Conservation (phyloP, 2,329 filamentous ascomycete species). For the Lojkania enalia region DNA sequence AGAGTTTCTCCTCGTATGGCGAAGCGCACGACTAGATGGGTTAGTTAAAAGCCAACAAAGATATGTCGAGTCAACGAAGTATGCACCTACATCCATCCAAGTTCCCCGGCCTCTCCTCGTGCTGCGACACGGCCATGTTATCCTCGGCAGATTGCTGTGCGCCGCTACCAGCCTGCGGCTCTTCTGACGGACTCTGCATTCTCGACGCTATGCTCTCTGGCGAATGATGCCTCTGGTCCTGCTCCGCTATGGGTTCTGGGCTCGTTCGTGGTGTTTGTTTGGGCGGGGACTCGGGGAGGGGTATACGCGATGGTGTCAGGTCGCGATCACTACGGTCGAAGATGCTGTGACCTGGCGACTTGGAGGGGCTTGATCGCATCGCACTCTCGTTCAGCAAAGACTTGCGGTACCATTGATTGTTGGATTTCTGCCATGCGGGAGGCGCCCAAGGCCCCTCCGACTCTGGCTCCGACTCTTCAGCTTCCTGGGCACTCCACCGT, state of each 20-base stretch:
- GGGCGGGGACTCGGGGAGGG: constrained; percentile 62
- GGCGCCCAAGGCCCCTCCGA: constrained; percentile 63
- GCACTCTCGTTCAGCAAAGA: constrained; percentile 45
- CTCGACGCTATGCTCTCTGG: constrained; percentile 40
- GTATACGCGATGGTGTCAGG: constrained; percentile 59
- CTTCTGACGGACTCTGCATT: constrained; percentile 37
- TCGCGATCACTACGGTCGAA: constrained; percentile 60
- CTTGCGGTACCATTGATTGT: constrained; percentile 61
- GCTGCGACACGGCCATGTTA: constrained; percentile 30
- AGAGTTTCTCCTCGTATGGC: constrained; percentile 85
- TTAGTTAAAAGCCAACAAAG: constrained; percentile 19
- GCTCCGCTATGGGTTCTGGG: constrained; percentile 48
- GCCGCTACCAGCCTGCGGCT: constrained; percentile 23
- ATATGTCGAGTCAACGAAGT: not conserved
- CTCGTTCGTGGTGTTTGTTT: constrained; percentile 60
- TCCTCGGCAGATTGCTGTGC: constrained; percentile 23
- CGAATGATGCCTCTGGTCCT: constrained; percentile 33
- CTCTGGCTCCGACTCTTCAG: constrained; percentile 51
- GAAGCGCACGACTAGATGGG: constrained; percentile 76
- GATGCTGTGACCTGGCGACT: constrained; percentile 62
- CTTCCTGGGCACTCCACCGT: constrained; percentile 41
- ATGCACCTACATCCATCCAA: constrained; percentile 41
- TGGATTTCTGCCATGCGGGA: constrained; percentile 64
- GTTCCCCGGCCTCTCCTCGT: constrained; percentile 28
- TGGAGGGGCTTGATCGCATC: constrained; percentile 48